Evolutionary conservation across 2,329 filamentous ascomycete species (phyloP).

Genomic region (Beauveria pseudobassiana): DNA sequence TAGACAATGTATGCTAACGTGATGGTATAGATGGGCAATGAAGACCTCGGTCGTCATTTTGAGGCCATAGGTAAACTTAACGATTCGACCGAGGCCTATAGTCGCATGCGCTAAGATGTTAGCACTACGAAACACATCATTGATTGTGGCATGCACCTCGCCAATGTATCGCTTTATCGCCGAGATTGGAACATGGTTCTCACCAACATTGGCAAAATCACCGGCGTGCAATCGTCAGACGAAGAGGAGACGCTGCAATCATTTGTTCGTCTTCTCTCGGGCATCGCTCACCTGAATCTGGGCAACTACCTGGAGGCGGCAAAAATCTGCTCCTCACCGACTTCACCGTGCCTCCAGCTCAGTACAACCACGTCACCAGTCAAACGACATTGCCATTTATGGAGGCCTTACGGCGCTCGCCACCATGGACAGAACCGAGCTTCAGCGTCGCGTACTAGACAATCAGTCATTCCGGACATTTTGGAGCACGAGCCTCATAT

Average conservation of each 20-base stretch:
- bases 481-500: slow-evolving; percentile 92
- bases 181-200: slow-evolving; percentile 68
- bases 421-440: slow-evolving; percentile 71
- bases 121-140: slow-evolving; percentile 76
- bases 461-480: slow-evolving; percentile 76
- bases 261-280: slow-evolving; percentile 43
- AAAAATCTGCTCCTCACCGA: slow-evolving; percentile 59
- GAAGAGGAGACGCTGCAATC: slow-evolving; percentile 43
- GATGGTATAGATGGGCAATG: slow-evolving; percentile 71
- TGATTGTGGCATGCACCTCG: slow-evolving; percentile 72
- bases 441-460: slow-evolving; percentile 71
- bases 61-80: slow-evolving; percentile 69
- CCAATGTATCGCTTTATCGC: slow-evolving; percentile 67
- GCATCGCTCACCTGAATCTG: slow-evolving; percentile 43
- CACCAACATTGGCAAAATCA: slow-evolving; percentile 55
- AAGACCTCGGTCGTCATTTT: slow-evolving; percentile 80
- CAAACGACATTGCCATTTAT: slow-evolving; percentile 88
- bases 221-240: slow-evolving; percentile 34
- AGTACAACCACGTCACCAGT: slow-evolving; percentile 65
- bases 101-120: slow-evolving; percentile 84
- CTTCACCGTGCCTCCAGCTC: slow-evolving; percentile 37
- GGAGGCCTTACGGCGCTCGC: slow-evolving; percentile 85
- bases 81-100: slow-evolving; percentile 68
- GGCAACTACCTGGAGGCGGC: slow-evolving; percentile 57
- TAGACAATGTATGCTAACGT: slow-evolving; percentile 5